Evolutionary conservation across 768 basidiomycete genomes (phyloP), one percentile per base, ranked within the genome.

Genomic region (Dictyophora rubrovolvata): DNA sequence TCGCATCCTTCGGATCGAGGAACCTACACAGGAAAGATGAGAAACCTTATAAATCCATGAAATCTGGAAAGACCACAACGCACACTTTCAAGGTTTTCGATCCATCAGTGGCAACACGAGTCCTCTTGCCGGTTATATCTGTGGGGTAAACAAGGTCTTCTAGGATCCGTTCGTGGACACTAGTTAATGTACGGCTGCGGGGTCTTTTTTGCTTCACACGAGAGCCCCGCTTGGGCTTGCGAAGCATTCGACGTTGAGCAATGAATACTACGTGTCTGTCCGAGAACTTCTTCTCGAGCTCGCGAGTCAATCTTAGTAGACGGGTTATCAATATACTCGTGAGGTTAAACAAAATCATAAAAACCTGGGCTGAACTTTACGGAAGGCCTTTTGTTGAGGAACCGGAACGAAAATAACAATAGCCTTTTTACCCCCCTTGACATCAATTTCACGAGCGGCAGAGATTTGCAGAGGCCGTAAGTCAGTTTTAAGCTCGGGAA

Each of bases 221-320:
- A 59, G 93, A 91, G 69, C 82, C 89, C 64, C 93, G 92, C 65
- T 93, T 93, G 59, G 94, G 94, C 75, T 94, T 97, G 79, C 87
- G 89, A 73, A 98, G 80, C 86, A 97, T 93, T 70, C 95, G 86
- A 73, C 96, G 93, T 78, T 99, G 96, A 57, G 90, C 96, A 72
- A 98, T 85, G 73, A 99, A 98, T 60, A 99, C 91, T 72, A 99
- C 93, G 76, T 98, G 94, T 72, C 93, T 86, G 78, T 98, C 96
- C 50, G 96, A 92, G 79, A 99, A 97, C 77, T 99, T 99, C 85
- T 99, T 99, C 85, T 99, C 96, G 69, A 99, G 83, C 73, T 98
- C 95, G 56, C 95, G 87, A 62, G 95, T 97, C 71, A 98, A 87
- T 74, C 95, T 98, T 69, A 21, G n/a, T n/a, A 42, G 54, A 52